Conservation (phyloP, 2,329 filamentous ascomycete species). For the Scopulariopsis brevicaulis region DNA sequence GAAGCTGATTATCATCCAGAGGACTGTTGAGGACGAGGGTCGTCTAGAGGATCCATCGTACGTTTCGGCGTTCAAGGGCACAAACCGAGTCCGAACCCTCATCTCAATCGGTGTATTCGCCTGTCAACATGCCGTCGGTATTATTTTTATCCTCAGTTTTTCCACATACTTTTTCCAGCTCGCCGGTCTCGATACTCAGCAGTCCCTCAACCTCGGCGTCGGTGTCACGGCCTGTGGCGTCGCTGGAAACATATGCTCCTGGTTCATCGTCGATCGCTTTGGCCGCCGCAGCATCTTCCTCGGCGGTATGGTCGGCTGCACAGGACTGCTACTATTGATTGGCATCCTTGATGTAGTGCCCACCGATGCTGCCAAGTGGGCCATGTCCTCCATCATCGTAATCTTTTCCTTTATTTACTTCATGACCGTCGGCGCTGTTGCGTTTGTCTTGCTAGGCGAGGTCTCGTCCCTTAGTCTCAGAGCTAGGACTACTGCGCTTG, state of each 20-base stretch:
- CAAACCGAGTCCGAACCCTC: conserved; percentile 25
- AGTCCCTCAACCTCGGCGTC: conserved; percentile 25
- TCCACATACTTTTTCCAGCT: conserved; percentile 27
- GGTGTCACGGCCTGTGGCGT: conserved; percentile 29
- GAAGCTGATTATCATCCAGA: background rate
- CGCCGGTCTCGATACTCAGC: conserved; percentile 14
- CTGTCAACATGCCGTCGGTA: conserved; percentile 29
- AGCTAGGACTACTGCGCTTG: conserved; percentile 22
- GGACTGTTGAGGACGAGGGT: background rate
- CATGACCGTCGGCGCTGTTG: conserved; percentile 26
- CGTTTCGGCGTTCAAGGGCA: conserved; percentile 22
- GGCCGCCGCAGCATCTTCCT: conserved; percentile 26
- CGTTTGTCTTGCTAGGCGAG: conserved; percentile 29
- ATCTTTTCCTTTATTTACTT: conserved; percentile 25
- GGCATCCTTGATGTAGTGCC: conserved; percentile 11
- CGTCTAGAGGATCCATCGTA: background rate
- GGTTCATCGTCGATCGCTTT: conserved; percentile 25
- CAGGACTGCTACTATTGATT: conserved; percentile 14
- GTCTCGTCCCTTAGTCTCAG: conserved; percentile 23
- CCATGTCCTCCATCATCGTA: background rate
- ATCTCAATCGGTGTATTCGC: conserved; percentile 26
- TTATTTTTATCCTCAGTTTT: conserved; percentile 30
- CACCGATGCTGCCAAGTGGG: conserved; percentile 22
- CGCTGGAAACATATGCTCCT: conserved; percentile 22
- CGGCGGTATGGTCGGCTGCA: conserved; percentile 12